These are phyloP conservation scores for Rhododendron kiyosumense DNA, from an alignment of 148 eudicot genomes.

Conservation along the genomic window DNA sequence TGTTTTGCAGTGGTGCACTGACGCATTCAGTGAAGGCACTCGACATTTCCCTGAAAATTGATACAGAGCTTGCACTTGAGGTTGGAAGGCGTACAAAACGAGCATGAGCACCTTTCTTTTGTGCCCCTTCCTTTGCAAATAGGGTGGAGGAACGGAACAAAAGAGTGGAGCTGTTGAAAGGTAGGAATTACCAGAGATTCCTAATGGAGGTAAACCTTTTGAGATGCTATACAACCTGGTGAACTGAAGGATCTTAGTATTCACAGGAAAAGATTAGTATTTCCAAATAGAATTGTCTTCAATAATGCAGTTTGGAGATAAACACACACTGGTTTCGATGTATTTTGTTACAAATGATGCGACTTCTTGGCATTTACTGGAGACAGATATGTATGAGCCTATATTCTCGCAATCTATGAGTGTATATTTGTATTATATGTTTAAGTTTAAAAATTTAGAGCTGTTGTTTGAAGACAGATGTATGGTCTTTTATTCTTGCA, in stretches of 20 bases:
- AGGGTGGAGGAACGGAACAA: not conserved
- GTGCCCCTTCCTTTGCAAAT: not conserved
- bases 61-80: constrained; percentile 83
- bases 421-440: too few species aligned
- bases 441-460: too few species aligned
- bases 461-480: too few species aligned
- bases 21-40: constrained; percentile 91
- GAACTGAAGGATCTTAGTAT: not conserved
- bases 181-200: not conserved
- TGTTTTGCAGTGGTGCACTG: constrained; percentile 64
- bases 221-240: not conserved
- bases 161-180: not conserved
- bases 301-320: not conserved
- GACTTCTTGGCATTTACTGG: not conserved
- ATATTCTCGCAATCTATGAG: too few species aligned
- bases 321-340: too few species aligned
- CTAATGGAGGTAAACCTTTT: not conserved
- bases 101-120: constrained; percentile 35
- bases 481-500: too few species aligned
- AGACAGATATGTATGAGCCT: too few species aligned
- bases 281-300: not conserved
- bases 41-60: constrained; percentile 86
- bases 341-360: not conserved
- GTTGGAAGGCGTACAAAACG: constrained; percentile 94
- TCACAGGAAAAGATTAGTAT: not conserved